These are phyloP conservation scores for Botrytis fabae DNA, from an alignment of 2,329 filamentous ascomycete genomes.

Conservation along the genomic window DNA sequence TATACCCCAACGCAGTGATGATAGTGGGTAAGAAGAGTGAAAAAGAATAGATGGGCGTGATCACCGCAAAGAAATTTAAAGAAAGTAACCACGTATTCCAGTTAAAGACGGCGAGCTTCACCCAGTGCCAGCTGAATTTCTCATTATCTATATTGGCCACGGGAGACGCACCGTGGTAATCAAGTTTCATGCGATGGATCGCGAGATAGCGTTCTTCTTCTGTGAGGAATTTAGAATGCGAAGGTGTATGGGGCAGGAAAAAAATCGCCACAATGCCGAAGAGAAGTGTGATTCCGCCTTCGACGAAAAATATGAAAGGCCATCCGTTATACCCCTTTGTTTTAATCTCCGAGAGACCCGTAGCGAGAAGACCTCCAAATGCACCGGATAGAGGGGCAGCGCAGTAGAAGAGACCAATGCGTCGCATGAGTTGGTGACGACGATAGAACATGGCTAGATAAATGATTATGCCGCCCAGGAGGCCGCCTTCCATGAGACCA, in stretches of 20 bases:
- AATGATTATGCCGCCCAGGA: conserved; percentile 52
- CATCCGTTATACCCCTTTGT: conserved; percentile 15
- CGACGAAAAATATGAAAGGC: conserved; percentile 24
- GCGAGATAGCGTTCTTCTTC: conserved; percentile 16
- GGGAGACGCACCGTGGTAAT: conserved; percentile 11
- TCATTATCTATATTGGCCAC: conserved; percentile 11
- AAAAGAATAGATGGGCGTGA: conserved; percentile 42
- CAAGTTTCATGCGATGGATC: conserved; percentile 21
- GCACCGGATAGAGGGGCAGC: conserved; percentile 78
- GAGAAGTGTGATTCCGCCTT: conserved; percentile 14
- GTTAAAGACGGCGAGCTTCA: conserved; percentile 18
- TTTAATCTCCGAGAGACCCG: conserved; percentile 42
- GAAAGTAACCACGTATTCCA: conserved; percentile 22
- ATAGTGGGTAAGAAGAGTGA: conserved; percentile 47
- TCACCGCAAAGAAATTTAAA: conserved; percentile 18
- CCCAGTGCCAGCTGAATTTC: conserved; percentile 24
- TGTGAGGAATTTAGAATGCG: conserved; percentile 10
- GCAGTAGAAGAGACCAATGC: conserved; percentile 82
- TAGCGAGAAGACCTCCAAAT: conserved; percentile 70
- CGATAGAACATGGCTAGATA: conserved; percentile 64
- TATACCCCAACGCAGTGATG: conserved; percentile 54
- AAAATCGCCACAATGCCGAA: conserved; percentile 14
- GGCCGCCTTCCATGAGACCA: conserved; percentile 52
- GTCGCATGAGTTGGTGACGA: conserved; percentile 72
- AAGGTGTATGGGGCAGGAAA: conserved; percentile 21